Conservation (phyloP, 1,284 basidiomycete genomes). For the Xerocomus amazonicus region DNA sequence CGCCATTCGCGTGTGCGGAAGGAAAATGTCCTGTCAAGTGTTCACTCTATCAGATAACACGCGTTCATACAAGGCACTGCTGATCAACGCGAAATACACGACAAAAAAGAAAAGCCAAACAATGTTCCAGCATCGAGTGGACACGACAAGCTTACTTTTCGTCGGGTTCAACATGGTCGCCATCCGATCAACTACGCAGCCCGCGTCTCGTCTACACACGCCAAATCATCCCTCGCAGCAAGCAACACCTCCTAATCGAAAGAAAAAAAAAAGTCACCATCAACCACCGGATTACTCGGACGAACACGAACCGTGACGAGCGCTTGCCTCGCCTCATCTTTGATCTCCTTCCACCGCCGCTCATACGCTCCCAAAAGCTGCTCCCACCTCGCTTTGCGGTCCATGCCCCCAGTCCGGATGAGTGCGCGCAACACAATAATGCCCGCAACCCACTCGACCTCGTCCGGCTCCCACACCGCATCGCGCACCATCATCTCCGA, state of each 20-base stretch:
- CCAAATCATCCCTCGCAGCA: constrained; percentile 44
- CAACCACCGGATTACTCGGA: neutral
- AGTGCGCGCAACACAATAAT: constrained; percentile 51
- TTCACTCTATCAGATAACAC: no score
- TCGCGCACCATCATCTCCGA: constrained; percentile 55
- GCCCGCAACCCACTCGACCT: constrained; percentile 62
- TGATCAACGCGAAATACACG: no score
- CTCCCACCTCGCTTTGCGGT: constrained; percentile 47
- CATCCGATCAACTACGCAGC: constrained; percentile 9
- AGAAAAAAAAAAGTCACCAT: constrained; percentile 2
- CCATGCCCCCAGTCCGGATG: constrained; percentile 44
- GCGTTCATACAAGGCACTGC: no score
- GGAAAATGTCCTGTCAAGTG: no score
- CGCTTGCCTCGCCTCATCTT: constrained; percentile 55
- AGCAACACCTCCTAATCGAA: constrained; percentile 44
- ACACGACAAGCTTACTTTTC: no score
- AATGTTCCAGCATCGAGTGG: no score
- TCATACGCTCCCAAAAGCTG: constrained; percentile 51
- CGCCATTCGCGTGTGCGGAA: no score
- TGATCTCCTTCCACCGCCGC: constrained; percentile 59
- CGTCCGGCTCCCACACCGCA: constrained; percentile 57
- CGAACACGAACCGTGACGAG: constrained; percentile 45
- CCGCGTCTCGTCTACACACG: constrained; percentile 36
- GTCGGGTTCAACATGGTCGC: no score
- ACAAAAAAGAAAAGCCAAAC: no score